These are phyloP conservation scores for Ambrosia artemisiifolia DNA, from an alignment of 129 eudicot genomes.

Conservation along the genomic window DNA sequence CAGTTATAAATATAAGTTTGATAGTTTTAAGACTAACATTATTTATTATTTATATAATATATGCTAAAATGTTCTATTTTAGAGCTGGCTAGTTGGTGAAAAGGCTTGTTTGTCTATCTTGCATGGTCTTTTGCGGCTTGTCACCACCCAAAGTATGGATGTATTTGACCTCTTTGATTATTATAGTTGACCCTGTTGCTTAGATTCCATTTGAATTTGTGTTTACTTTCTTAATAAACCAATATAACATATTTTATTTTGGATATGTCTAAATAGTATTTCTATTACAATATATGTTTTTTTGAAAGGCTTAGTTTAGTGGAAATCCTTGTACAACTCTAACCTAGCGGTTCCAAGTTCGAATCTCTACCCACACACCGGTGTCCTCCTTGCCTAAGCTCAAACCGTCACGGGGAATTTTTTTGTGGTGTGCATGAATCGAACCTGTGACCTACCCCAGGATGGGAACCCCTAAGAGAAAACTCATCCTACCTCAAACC, in stretches of 20 bases:
- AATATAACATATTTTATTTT: not conserved
- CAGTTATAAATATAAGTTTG: not conserved
- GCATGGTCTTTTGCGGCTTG: conserved; percentile 37
- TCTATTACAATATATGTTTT: not conserved
- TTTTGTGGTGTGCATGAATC: no score
- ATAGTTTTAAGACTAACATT: not conserved
- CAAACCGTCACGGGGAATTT: no score
- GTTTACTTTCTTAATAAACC: conserved; percentile 3
- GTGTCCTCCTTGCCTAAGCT: no score
- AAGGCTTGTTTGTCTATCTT: conserved; percentile 24
- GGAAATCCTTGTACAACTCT: no score
- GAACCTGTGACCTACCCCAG: no score
- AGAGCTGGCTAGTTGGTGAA: conserved; percentile 5
- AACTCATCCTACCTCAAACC: no score
- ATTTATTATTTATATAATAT: not conserved
- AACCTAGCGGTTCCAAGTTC: no score
- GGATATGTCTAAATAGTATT: not conserved
- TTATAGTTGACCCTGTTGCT: conserved; percentile 10
- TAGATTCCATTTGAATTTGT: conserved; percentile 28
- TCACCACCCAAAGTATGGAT: conserved; percentile 12
- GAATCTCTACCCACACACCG: no score
- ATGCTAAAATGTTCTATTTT: not conserved
- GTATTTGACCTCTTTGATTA: conserved; percentile 29
- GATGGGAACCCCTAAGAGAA: no score
- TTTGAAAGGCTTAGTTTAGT: no score